A percentile compares a stretch with the other conserved stretches of the same genome.
phyloP scores from a whole-genome alignment of 208 protist species.

The Angomonas deanei region DNA sequence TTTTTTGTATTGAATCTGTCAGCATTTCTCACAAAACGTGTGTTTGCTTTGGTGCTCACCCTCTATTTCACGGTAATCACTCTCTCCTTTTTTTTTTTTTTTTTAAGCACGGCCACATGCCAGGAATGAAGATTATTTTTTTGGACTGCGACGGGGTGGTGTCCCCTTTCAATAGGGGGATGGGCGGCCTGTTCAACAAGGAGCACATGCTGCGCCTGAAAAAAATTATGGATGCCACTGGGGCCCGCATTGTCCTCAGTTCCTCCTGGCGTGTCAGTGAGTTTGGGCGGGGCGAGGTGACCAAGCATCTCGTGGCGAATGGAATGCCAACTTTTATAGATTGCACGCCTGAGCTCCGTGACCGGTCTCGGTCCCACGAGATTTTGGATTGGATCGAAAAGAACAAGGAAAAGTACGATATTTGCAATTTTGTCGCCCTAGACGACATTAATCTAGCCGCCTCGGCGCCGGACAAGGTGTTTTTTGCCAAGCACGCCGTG shows the following conservation, averaged over 20 bases:
- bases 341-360: constrained; percentile 37
- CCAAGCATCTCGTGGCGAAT: constrained; percentile 30
- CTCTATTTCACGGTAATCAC: no score
- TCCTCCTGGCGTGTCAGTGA: constrained; percentile 59
- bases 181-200: constrained; percentile 24
- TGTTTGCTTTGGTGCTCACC: no score
- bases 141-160: constrained; percentile 76
- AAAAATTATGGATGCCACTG: constrained; percentile 35
- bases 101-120: background rate
- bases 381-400: constrained; percentile 54
- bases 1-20: background rate
- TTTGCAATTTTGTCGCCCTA: constrained; percentile 74
- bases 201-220: constrained; percentile 50
- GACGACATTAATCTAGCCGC: constrained; percentile 64
- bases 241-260: constrained; percentile 66
- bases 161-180: constrained; percentile 29
- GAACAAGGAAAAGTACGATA: constrained; percentile 42
- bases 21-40: background rate
- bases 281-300: constrained; percentile 59
- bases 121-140: constrained; percentile 53
- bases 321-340: constrained; percentile 47
- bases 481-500: constrained; percentile 58
- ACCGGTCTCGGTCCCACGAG: constrained; percentile 31
- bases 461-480: constrained; percentile 36
- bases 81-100: constrained; percentile 4